A percentile compares a stretch with the other conserved stretches of the same genome.
Conservation (phyloP, 495 filamentous ascomycete species). For the Talaromyces proteolyticus region DNA sequence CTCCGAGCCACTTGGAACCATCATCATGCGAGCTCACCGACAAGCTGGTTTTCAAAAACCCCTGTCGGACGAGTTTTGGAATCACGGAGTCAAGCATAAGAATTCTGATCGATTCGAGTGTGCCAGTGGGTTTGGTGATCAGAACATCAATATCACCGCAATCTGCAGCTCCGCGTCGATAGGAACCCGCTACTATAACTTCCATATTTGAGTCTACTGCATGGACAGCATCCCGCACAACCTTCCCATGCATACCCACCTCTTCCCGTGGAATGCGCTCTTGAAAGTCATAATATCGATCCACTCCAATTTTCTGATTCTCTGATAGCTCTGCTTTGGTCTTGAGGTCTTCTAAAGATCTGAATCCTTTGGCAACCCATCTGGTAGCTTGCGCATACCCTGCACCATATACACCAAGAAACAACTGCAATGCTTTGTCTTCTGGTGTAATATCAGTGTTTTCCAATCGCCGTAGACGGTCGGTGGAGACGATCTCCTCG, state of each 20-base stretch:
- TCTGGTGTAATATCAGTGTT: constrained; percentile 57
- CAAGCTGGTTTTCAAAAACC: constrained; percentile 55
- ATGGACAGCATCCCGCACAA: constrained; percentile 57
- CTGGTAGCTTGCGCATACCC: constrained; percentile 63
- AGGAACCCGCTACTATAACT: constrained; percentile 76
- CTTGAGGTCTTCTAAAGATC: constrained; percentile 65
- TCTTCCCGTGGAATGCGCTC: constrained; percentile 77
- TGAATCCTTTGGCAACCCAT: constrained; percentile 76
- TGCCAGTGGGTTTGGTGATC: constrained; percentile 64
- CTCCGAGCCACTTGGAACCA: constrained; percentile 85
- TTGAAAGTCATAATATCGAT: constrained; percentile 77
- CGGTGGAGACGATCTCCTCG: constrained; percentile 80
- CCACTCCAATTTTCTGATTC: constrained; percentile 74
- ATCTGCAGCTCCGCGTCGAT: constrained; percentile 68
- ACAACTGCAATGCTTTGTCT: constrained; percentile 57
- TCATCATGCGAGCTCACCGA: constrained; percentile 34
- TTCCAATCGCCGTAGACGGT: constrained; percentile 69
- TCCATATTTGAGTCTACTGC: constrained; percentile 58
- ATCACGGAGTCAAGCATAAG: constrained; percentile 62
- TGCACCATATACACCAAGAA: constrained; percentile 76
- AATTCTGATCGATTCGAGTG: constrained; percentile 50
- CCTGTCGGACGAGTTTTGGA: constrained; percentile 47
- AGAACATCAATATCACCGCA: constrained; percentile 86
- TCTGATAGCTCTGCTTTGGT: constrained; percentile 58
- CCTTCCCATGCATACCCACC: constrained; percentile 61